Evolutionary conservation across 2,329 filamentous ascomycete species (phyloP).

Genomic region (Knufia petricola): DNA sequence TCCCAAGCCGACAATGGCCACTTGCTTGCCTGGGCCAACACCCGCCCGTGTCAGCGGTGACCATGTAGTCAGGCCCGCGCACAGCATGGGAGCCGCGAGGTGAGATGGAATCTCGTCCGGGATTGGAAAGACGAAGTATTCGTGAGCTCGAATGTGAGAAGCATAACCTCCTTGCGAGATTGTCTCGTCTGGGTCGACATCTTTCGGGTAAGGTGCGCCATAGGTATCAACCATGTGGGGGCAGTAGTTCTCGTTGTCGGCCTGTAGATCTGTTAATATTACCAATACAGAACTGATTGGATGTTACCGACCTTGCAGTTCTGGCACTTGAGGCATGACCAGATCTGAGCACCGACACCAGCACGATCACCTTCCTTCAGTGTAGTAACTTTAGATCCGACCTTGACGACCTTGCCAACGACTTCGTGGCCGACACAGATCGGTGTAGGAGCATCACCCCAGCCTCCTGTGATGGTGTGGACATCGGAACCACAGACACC

Average conservation of each 20-base stretch:
- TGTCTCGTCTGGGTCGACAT: conserved; percentile 43
- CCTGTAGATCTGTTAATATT: no score
- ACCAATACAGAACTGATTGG: no score
- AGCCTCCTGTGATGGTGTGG: conserved; percentile 57
- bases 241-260: conserved; percentile 60
- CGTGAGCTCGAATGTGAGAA: conserved; percentile 61
- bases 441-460: conserved; percentile 43
- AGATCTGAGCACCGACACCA: conserved; percentile 57
- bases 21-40: conserved; percentile 53
- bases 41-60: conserved; percentile 68
- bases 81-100: conserved; percentile 43
- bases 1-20: conserved; percentile 40
- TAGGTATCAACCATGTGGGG: conserved; percentile 44
- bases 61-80: conserved; percentile 73
- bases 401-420: conserved; percentile 57
- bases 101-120: conserved; percentile 57
- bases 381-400: conserved; percentile 55
- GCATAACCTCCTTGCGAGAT: conserved; percentile 58
- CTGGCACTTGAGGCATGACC: conserved; percentile 55
- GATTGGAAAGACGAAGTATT: conserved; percentile 62
- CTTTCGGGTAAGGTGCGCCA: conserved; percentile 41
- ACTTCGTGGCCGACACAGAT: conserved; percentile 54
- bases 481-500: conserved; percentile 66
- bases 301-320: conserved; percentile 42
- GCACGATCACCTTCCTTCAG: conserved; percentile 55